Conservation (phyloP, 2,329 filamentous ascomycete genomes). For the Colletotrichum tropicale region DNA sequence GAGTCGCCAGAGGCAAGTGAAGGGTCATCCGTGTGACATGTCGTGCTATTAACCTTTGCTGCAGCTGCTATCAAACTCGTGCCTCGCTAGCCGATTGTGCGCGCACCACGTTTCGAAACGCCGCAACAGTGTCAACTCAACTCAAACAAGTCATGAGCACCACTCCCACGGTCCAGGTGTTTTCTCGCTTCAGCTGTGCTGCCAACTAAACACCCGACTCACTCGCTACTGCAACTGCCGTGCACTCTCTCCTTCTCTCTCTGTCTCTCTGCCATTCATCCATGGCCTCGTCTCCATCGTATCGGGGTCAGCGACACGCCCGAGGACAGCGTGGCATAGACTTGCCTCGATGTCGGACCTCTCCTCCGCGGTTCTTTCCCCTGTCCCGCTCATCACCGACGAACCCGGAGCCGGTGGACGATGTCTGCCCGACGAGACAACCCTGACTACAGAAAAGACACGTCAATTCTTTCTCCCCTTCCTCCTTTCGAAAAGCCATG, state of each 20-base stretch:
- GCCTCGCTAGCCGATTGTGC: conserved; percentile 3
- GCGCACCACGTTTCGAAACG: conserved; percentile 18
- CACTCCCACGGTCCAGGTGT: background rate
- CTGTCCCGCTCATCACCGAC: background rate
- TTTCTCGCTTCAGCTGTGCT: background rate
- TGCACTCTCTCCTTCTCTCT: background rate
- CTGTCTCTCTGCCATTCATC: background rate
- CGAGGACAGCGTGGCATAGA: background rate
- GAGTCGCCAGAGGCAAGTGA: background rate
- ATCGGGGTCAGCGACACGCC: background rate
- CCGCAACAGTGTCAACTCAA: background rate
- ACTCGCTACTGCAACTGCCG: background rate
- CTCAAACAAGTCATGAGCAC: background rate
- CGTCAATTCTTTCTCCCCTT: background rate
- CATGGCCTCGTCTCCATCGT: background rate
- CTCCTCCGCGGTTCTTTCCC: background rate
- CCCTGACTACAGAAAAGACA: conserved; percentile 2
- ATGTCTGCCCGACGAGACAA: background rate
- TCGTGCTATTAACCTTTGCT: conserved; percentile 21
- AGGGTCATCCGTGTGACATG: conserved; percentile 12
- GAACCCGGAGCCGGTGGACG: background rate
- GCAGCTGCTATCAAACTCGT: background rate
- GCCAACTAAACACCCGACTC: background rate
- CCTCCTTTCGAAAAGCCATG: background rate
- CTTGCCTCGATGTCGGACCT: background rate